Base-by-base conservation (phyloP, 2,329 filamentous ascomycete species). In the Aureobasidium lini region DNA sequence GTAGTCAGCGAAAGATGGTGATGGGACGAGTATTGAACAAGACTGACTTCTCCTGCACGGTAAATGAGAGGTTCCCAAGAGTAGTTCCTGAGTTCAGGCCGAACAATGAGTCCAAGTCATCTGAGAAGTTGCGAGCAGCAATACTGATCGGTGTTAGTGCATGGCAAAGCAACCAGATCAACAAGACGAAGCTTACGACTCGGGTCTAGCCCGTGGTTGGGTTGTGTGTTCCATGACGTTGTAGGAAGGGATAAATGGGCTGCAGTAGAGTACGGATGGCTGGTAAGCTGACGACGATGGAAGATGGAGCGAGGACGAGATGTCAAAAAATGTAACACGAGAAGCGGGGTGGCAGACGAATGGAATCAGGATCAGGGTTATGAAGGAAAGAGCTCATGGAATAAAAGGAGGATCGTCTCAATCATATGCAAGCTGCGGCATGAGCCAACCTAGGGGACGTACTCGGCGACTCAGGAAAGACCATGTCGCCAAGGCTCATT, bases 81-180 rank as follows among this genome's bases (percentile, higher is more conserved):
- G 64, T 86, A 81, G 69, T 87, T 15, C 86, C 87, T 73, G 85
- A 87, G 66, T 94, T 89, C 70, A 96, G 86, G 69, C 88, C 87
- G 78, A 96, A 96, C 66, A 95, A 87, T 71, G 90, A 87, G 78
- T 93, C 88, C 62, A 96, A 80, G 72, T 93, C 89, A 46, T 85
- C 80, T 61, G 90, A 93, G 76, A 96, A 96, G 70, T 88, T 90
- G 67, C 85, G 87, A 57, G 91, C 92, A 74, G 96, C 85, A 62
- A 89, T 94, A 64, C 92, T 96, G 74, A 48, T 2, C 4, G 13
- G 8, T 52, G 60, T 42, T 9, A 49, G 49, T 47, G 16, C 23
- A 36, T 40, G 47, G 37, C 15, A 23, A 16, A 9, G 16, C 18
- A 8, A 40, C 16, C 16, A 3, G 10, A 39, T 54, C 39, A 31